A percentile compares a stretch with the other conserved stretches of the same genome.
Conservation (phyloP, 352 stramenopile species). For the Phytophthora pluvialis region DNA sequence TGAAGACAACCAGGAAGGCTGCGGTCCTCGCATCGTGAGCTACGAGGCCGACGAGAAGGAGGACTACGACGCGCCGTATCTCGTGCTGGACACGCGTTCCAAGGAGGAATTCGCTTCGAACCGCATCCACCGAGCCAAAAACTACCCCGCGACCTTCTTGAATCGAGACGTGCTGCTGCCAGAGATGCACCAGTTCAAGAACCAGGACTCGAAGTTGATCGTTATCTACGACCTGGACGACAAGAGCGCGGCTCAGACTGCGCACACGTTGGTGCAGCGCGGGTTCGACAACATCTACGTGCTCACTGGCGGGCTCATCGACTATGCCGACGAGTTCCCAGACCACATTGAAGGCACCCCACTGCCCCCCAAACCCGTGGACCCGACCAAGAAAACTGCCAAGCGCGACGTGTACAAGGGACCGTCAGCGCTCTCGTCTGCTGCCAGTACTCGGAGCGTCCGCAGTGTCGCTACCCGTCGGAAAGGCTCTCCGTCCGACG, state of each 20-base stretch:
- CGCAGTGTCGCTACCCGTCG: slow-evolving; percentile 54
- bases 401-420: slow-evolving; percentile 64
- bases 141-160: slow-evolving; percentile 61
- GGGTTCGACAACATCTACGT: slow-evolving; percentile 90
- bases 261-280: slow-evolving; percentile 75
- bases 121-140: slow-evolving; percentile 74
- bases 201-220: slow-evolving; percentile 76
- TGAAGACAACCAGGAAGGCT: slow-evolving; percentile 36
- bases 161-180: slow-evolving; percentile 70
- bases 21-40: slow-evolving; percentile 72
- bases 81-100: slow-evolving; percentile 72
- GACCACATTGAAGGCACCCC: slow-evolving; percentile 73
- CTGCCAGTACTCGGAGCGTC: slow-evolving; percentile 55
- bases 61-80: slow-evolving; percentile 77
- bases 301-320: slow-evolving; percentile 65
- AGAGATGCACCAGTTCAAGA: slow-evolving; percentile 85
- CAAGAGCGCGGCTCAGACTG: slow-evolving; percentile 62
- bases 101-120: slow-evolving; percentile 77
- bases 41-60: slow-evolving; percentile 82
- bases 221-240: slow-evolving; percentile 85
- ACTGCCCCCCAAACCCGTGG: slow-evolving; percentile 58
- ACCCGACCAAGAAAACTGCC: slow-evolving; percentile 56
- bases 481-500: slow-evolving; percentile 62
- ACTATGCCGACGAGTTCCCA: slow-evolving; percentile 69
- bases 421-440: slow-evolving; percentile 36